A percentile compares a stretch with the other conserved stretches of the same genome.
These are phyloP conservation scores for Pulveroboletus sp. DNA, from an alignment of 768 basidiomycete species.

Conservation along the genomic window DNA sequence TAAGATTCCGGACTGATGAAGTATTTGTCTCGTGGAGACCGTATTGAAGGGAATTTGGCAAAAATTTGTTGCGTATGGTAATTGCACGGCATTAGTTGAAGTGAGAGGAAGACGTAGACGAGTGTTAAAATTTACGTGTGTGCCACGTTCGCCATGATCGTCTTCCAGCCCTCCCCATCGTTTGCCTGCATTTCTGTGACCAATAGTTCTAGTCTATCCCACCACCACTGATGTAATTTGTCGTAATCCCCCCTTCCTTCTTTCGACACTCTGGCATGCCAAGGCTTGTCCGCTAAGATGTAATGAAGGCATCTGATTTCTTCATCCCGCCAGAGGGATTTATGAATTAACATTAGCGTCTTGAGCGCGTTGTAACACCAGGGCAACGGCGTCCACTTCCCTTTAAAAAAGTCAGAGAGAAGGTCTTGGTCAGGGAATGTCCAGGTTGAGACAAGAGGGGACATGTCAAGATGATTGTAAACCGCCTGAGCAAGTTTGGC, in stretches of 20 bases:
- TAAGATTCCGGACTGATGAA: conserved; percentile 91
- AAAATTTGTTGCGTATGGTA: neutral
- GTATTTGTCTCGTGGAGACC: conserved; percentile 88
- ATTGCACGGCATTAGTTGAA: neutral
- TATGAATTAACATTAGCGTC: conserved; percentile 74
- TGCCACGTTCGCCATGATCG: conserved; percentile 52
- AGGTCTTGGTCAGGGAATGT: conserved; percentile 94
- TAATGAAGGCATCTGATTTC: conserved; percentile 88
- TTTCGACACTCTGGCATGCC: conserved; percentile 52
- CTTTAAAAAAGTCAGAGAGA: conserved; percentile 74
- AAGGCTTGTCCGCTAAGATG: conserved; percentile 85
- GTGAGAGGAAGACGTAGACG: neutral
- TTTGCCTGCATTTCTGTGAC: conserved; percentile 40
- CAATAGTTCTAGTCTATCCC: conserved; percentile 55
- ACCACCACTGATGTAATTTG: conserved; percentile 73
- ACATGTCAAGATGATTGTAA: conserved; percentile 40
- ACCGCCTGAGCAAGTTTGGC: conserved; percentile 50
- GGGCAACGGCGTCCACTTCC: conserved; percentile 73
- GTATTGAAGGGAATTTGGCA: conserved; percentile 1
- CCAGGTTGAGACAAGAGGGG: conserved; percentile 51
- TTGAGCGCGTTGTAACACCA: conserved; percentile 95
- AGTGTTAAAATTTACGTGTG: conserved; percentile 4
- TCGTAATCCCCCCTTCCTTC: conserved; percentile 48
- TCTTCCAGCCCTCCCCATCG: conserved; percentile 48
- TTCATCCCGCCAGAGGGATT: conserved; percentile 76